These are phyloP conservation scores for Thelephora terrestris DNA, from an alignment of 1,284 basidiomycete species.

Conservation along the genomic window DNA sequence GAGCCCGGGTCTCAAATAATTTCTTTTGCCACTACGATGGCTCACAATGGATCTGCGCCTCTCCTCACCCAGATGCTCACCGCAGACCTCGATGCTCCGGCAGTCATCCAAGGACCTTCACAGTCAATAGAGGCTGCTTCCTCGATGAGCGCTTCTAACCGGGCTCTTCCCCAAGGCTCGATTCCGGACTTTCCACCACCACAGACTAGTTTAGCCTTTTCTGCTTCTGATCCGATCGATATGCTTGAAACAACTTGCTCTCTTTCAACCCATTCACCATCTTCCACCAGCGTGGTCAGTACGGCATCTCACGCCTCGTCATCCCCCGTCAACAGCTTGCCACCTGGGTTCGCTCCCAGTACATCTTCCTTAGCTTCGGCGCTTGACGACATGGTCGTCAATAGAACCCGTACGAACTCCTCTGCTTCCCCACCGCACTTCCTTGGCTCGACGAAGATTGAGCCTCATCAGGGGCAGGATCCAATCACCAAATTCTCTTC, in stretches of 20 bases:
- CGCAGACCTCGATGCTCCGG: constrained; percentile 20
- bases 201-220: constrained; percentile 18
- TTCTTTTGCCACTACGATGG: too few relatives aligned
- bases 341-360: constrained; percentile 21
- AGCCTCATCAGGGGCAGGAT: constrained; percentile 18
- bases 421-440: constrained; percentile 25
- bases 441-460: constrained; percentile 19
- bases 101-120: constrained; percentile 7
- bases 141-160: constrained; percentile 8
- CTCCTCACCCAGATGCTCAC: constrained; percentile 31
- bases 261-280: constrained; percentile 27
- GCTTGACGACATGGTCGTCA: constrained; percentile 20
- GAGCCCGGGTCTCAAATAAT: too few relatives aligned
- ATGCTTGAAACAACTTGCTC: constrained; percentile 18
- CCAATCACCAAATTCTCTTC: constrained; percentile 21
- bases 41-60: constrained; percentile 9
- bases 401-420: constrained; percentile 27
- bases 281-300: constrained; percentile 30
- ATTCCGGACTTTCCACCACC: constrained; percentile 29
- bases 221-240: constrained; percentile 17
- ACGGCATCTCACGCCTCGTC: constrained; percentile 31
- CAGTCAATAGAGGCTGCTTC: too few relatives aligned
- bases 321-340: constrained; percentile 26
- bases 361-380: constrained; percentile 26
- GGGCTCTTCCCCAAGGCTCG: constrained; percentile 21